Evolutionary conservation across 129 eudicot species (phyloP), one percentile per base, ranked within the genome.

Genomic region (Erigeron canadensis): DNA sequence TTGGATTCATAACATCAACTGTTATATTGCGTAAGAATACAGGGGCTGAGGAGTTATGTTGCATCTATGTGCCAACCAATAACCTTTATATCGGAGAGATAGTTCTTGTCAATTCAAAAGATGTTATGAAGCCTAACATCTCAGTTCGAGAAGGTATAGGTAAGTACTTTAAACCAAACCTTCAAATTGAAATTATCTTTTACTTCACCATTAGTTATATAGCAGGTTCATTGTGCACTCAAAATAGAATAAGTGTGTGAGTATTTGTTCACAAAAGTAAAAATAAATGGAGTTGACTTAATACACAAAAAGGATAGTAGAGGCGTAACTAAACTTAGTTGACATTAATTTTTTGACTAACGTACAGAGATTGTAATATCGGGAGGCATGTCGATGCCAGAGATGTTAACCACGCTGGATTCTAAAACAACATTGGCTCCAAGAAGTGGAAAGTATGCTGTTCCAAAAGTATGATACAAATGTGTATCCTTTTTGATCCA

Each of bases 61-160:
- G 90, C 50, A 86, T 88, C 28, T 91, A 91, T 80, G 85, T 91
- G 51, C 97, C 97, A 37, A 87, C 97, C 5, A 91, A 91, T 75
- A 89, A 91, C 77, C 95, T 91, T 10, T 91, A 91, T 73, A 81
- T 91, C 19, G 97, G 97, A 61, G 97, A 90, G 46, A 80, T 87
- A 6, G 85, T 81, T 43, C 91, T 90, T 19, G 80, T 90, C 9
- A 85, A 78, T 71, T 80, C 95, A 5, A 90, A 87, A 43, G 97
- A 90, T 73, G 51, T 87, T 16, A 83, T 85, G 78, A 81, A 90
- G 80, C 91, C 97, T 48, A 79, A 85, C 71, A 84, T 90, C 59
- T 90, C 97, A 4, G 89, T 87, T 58, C 77, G 97, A 61, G 97
- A 90, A 82, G 97, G 97, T 37, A 83, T 90, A 47, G 97, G 97